phyloP scores from a whole-genome alignment of 805 yeast species.

The Allodekkera sacchari region DNA sequence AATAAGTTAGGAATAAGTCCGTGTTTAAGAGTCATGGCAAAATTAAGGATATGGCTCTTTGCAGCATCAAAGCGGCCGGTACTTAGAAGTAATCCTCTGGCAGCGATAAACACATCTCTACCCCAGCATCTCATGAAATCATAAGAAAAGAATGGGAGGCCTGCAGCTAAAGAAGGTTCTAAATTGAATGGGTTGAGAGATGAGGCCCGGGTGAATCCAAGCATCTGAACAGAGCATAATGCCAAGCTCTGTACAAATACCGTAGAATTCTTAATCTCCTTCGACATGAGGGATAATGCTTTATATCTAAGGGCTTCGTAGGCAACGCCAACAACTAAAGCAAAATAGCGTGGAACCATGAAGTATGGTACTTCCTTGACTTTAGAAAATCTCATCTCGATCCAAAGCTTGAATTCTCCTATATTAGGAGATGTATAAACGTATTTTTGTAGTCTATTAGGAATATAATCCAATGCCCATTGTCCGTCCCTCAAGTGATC shows the following conservation, averaged over 20 bases:
- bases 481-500: constrained; percentile 71
- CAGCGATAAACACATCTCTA: constrained; percentile 84
- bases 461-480: constrained; percentile 83
- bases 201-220: constrained; percentile 63
- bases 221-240: constrained; percentile 80
- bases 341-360: constrained; percentile 80
- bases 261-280: constrained; percentile 50
- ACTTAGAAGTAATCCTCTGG: constrained; percentile 72
- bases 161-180: constrained; percentile 85
- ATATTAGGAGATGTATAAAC: constrained; percentile 18
- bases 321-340: constrained; percentile 70
- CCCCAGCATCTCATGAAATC: constrained; percentile 99
- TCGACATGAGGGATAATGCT: constrained; percentile 50
- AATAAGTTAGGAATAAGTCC: constrained; percentile 90
- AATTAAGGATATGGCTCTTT: constrained; percentile 68
- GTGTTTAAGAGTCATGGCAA: constrained; percentile 87
- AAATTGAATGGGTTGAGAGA: constrained; percentile 58
- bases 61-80: constrained; percentile 79
- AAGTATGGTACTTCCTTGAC: constrained; percentile 67
- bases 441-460: constrained; percentile 53
- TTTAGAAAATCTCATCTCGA: constrained; percentile 52
- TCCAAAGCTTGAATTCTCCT: constrained; percentile 58
- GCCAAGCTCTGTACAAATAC: constrained; percentile 74
- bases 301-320: constrained; percentile 73
- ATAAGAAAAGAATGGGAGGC: constrained; percentile 86